A percentile compares a stretch with the other conserved stretches of the same genome.
phyloP scores from a whole-genome alignment of 306 rosid genomes.

The Cicer judaicum region DNA sequence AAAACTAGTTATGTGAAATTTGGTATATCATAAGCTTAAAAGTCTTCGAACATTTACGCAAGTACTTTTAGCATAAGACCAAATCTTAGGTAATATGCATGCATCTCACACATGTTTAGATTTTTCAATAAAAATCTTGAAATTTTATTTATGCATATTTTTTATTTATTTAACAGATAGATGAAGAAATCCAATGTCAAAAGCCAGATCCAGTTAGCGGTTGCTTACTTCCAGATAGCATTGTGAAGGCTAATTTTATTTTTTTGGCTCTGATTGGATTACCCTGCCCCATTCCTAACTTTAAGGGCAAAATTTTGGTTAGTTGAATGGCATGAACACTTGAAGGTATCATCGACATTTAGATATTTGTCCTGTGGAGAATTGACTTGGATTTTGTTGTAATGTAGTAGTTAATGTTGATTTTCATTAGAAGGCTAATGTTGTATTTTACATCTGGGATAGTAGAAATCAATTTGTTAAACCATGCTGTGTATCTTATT shows the following conservation, averaged over 20 bases:
- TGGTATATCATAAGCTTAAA: no score
- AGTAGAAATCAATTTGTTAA: constrained; percentile 26
- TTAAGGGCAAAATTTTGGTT: neutral
- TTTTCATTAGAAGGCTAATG: constrained; percentile 25
- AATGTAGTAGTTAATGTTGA: constrained; percentile 12
- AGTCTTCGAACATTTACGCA: no score
- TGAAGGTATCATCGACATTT: neutral
- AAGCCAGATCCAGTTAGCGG: constrained; percentile 12
- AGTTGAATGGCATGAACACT: neutral
- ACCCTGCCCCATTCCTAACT: neutral
- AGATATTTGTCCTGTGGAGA: constrained; percentile 4
- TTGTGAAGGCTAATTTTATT: constrained; percentile 18
- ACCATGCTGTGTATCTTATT: neutral
- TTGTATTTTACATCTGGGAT: neutral
- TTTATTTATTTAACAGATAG: constrained; percentile 1
- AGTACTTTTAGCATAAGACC: no score
- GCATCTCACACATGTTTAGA: neutral
- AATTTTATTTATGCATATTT: neutral
- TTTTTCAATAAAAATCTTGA: neutral
- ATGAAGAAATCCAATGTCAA: constrained; percentile 10
- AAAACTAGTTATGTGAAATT: no score
- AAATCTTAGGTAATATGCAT: neutral
- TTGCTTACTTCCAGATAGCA: constrained; percentile 24
- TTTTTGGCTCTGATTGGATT: neutral
- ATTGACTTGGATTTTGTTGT: constrained; percentile 5